Base-by-base conservation (phyloP, 768 basidiomycete species). In the Cystobasidium ongulense region DNA sequence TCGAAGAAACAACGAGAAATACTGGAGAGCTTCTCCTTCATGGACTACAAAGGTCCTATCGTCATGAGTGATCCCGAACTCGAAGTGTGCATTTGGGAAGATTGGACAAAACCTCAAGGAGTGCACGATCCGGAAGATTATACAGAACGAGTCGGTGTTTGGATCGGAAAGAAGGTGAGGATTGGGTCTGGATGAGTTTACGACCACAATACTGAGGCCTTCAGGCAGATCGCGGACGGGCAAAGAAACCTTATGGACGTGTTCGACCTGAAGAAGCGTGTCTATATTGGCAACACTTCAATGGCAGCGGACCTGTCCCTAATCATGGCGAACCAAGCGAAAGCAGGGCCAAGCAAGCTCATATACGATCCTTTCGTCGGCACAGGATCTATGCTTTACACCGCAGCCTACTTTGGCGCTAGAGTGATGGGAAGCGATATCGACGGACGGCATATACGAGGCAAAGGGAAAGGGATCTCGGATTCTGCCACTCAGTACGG, bases 281-380 rank as follows among this genome's bases (percentile, higher is more conserved):
- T 83, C 17, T 98, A 90, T 79, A 97, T 87, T 80, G 96, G 96
- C 1, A 99, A 94, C 76, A 99, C 96, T 0, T 91, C 90, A 78
- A 99, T 99, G 96, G 94, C 96, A 77, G 87, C 95, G 0, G 93
- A 97, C 80, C 88, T 97, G 61, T 94, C 92, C 0, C 83, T 99
- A 54, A 81, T 98, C 31, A 98, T 98, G 94, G 92, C 94, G 10
- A 95, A 95, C 77, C 96, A 99, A 81, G 88, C 93, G 0, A 82
- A 95, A 90, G 90, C 94, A 0, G 85, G 87, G 11, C 88, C 90
- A n/a, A 92, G 92, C 25, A 95, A 89, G 80, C 81, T 95, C 27
- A 84, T 98, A 18, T 99, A 98, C 77, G 96, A 99, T 79, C 96
- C 96, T 0, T 99, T 98, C 80, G 87, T 76, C 1, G 78, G 79